These are phyloP conservation scores for Ilex paraguariensis DNA, from an alignment of 305 asterid species.

Conservation along the genomic window DNA sequence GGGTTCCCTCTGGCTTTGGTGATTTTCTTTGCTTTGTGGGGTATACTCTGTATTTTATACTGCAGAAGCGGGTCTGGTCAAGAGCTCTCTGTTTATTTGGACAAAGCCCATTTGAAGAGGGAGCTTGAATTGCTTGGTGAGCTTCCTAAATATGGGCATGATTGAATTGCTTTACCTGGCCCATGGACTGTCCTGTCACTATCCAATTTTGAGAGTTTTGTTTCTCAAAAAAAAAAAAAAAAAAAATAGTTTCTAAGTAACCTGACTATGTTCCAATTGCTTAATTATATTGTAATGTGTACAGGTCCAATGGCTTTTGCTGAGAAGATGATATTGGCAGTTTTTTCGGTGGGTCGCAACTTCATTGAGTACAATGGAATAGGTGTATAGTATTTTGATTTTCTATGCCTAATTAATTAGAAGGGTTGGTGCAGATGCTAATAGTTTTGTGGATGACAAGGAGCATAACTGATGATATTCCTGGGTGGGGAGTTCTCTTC, in stretches of 20 bases:
- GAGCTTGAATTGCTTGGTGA: slow-evolving; percentile 80
- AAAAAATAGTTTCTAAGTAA: too few species aligned
- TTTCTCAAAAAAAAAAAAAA: too few species aligned
- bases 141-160: too few species aligned
- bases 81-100: slow-evolving; percentile 55
- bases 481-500: slow-evolving; percentile 89
- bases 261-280: not conserved
- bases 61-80: slow-evolving; percentile 45
- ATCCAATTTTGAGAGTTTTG: too few species aligned
- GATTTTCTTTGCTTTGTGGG: slow-evolving; percentile 64
- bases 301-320: slow-evolving; percentile 92
- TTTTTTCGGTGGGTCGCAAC: slow-evolving; percentile 53
- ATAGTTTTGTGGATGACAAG: slow-evolving; percentile 92
- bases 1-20: slow-evolving; percentile 66
- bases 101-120: slow-evolving; percentile 61
- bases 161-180: too few species aligned
- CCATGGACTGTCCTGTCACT: too few species aligned
- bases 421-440: slow-evolving; percentile 30
- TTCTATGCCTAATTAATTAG: slow-evolving; percentile 3
- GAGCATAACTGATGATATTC: slow-evolving; percentile 76
- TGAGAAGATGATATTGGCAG: slow-evolving; percentile 60
- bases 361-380: not conserved
- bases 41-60: slow-evolving; percentile 56
- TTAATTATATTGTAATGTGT: not conserved
- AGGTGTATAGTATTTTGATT: not conserved